Percentiles rank a stretch among this genome's conserved stretches.
phyloP scores from a whole-genome alignment of 2,329 filamentous ascomycete species.

The Penicillium frequentans region DNA sequence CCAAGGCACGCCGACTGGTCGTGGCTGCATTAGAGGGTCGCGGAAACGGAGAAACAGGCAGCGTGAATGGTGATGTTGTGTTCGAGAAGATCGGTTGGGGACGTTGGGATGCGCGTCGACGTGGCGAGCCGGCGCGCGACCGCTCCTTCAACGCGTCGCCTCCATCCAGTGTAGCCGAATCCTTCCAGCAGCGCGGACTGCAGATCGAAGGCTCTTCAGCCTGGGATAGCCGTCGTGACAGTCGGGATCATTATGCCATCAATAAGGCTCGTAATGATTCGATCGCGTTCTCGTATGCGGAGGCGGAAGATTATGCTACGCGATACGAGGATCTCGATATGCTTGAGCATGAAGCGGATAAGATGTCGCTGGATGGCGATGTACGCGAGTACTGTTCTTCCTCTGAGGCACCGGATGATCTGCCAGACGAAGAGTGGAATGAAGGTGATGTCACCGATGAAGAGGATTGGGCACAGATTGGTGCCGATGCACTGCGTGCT shows the following conservation, averaged over 20 bases:
- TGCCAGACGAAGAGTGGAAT: slow-evolving; percentile 72
- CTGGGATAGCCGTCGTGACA: slow-evolving; percentile 31
- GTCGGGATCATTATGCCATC: slow-evolving; percentile 49
- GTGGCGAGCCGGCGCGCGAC: slow-evolving; percentile 56
- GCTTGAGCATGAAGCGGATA: slow-evolving; percentile 84
- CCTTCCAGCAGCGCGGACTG: slow-evolving; percentile 47
- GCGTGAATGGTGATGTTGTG: slow-evolving; percentile 56
- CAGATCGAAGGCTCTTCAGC: slow-evolving; percentile 46
- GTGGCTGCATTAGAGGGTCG: slow-evolving; percentile 89
- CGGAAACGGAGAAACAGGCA: slow-evolving; percentile 53
- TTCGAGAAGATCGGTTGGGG: slow-evolving; percentile 99
- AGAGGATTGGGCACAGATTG: slow-evolving; percentile 91
- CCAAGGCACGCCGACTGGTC: slow-evolving; percentile 86
- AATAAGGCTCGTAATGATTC: slow-evolving; percentile 65
- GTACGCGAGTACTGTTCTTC: slow-evolving; percentile 64
- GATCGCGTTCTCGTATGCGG: slow-evolving; percentile 69
- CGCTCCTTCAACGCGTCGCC: slow-evolving; percentile 44
- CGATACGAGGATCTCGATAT: slow-evolving; percentile 59
- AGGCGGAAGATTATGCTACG: slow-evolving; percentile 63
- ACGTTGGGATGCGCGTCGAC: slow-evolving; percentile 82
- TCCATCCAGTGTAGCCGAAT: slow-evolving; percentile 51
- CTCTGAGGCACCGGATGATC: slow-evolving; percentile 66
- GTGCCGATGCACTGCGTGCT: slow-evolving; percentile 78
- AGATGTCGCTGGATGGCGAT: slow-evolving; percentile 84
- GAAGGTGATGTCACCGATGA: slow-evolving; percentile 91